A percentile compares a stretch with the other conserved stretches of the same genome.
Conservation (phyloP, 2,329 filamentous ascomycete genomes). For the Trematosphaeria pertusa region DNA sequence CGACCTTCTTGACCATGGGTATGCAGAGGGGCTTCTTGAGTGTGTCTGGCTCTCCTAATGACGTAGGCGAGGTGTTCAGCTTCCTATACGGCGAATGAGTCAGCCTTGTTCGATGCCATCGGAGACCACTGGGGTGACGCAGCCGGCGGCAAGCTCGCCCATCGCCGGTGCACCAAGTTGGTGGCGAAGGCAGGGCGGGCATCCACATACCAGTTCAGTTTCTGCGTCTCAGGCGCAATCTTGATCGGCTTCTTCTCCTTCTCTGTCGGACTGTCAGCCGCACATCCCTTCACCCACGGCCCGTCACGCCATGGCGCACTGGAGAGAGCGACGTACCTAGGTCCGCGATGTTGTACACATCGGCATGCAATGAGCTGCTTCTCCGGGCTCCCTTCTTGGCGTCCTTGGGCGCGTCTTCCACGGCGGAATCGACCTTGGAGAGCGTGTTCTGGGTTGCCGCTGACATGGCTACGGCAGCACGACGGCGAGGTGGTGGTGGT, state of each 20-base stretch:
- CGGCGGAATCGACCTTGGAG: slow-evolving; percentile 89
- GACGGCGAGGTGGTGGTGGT: slow-evolving; percentile 12
- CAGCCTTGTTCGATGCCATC: slow-evolving; percentile 17
- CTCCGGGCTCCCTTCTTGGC: slow-evolving; percentile 75
- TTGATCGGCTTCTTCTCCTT: slow-evolving; percentile 73
- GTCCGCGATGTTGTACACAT: slow-evolving; percentile 83
- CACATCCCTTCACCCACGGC: slow-evolving; percentile 33
- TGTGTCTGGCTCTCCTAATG: slow-evolving; percentile 81
- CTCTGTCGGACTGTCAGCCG: slow-evolving; percentile 62
- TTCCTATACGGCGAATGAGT: slow-evolving; percentile 67
- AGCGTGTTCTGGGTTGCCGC: slow-evolving; percentile 63
- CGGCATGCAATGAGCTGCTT: slow-evolving; percentile 74
- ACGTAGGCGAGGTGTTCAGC: slow-evolving; percentile 83
- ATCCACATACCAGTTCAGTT: slow-evolving; percentile 78
- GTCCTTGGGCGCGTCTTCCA: slow-evolving; percentile 72
- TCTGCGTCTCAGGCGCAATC: slow-evolving; percentile 83
- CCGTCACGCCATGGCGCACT: slow-evolving; percentile 16
- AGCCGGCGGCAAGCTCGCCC: slow-evolving; percentile 12
- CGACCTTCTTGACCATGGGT: slow-evolving; percentile 91
- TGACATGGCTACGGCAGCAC: slow-evolving; percentile 56
- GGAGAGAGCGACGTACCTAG: slow-evolving; percentile 67
- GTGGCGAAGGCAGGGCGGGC: slow-evolving; percentile 1
- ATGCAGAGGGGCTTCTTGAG: slow-evolving; percentile 81
- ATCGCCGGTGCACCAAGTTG: neutral
- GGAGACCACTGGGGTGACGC: slow-evolving; percentile 11